Evolutionary conservation across 768 basidiomycete genomes (phyloP).

Genomic region (Suillus tomentosus): DNA sequence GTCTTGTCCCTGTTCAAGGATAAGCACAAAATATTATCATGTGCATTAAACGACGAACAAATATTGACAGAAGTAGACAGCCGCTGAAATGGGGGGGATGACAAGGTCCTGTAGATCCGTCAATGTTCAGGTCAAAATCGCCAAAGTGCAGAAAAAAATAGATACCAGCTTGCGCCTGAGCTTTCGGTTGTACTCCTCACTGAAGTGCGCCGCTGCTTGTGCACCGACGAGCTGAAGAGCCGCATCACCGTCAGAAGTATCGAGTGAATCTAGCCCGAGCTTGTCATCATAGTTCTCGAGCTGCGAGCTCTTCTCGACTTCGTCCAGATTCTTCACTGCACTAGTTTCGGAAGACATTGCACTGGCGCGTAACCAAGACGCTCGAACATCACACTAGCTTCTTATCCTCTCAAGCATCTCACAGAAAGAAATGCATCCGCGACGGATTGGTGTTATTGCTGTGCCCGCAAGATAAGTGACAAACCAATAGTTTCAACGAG

Average conservation of each 20-base stretch:
- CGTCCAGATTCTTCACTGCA: slow-evolving; percentile 14
- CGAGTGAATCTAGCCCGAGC: slow-evolving; percentile 29
- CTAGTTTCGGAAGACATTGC: slow-evolving; percentile 23
- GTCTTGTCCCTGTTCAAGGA: slow-evolving; percentile 58
- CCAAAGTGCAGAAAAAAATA: not conserved
- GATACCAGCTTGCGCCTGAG: slow-evolving; percentile 60
- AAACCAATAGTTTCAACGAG: slow-evolving; percentile 3
- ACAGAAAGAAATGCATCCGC: slow-evolving; percentile 14
- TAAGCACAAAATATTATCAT: slow-evolving; percentile 11
- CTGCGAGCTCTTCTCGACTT: slow-evolving; percentile 20
- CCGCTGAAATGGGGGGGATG: slow-evolving; percentile 59
- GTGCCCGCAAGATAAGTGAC: slow-evolving; percentile 16
- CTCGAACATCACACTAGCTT: slow-evolving; percentile 1
- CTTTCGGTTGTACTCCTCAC: slow-evolving; percentile 59
- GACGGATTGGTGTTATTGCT: not conserved
- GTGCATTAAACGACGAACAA: slow-evolving; percentile 41
- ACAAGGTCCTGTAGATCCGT: slow-evolving; percentile 42
- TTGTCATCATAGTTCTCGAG: slow-evolving; percentile 37
- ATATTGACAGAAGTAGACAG: slow-evolving; percentile 70
- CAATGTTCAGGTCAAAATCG: not conserved
- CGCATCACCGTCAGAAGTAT: slow-evolving; percentile 53
- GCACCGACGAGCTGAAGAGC: slow-evolving; percentile 61
- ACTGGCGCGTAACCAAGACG: slow-evolving; percentile 5
- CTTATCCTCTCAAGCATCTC: slow-evolving; percentile 17
- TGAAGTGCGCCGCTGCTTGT: slow-evolving; percentile 52